These are phyloP conservation scores for Apiospora rasikravindrae DNA, from an alignment of 2,329 filamentous ascomycete species.

Conservation along the genomic window DNA sequence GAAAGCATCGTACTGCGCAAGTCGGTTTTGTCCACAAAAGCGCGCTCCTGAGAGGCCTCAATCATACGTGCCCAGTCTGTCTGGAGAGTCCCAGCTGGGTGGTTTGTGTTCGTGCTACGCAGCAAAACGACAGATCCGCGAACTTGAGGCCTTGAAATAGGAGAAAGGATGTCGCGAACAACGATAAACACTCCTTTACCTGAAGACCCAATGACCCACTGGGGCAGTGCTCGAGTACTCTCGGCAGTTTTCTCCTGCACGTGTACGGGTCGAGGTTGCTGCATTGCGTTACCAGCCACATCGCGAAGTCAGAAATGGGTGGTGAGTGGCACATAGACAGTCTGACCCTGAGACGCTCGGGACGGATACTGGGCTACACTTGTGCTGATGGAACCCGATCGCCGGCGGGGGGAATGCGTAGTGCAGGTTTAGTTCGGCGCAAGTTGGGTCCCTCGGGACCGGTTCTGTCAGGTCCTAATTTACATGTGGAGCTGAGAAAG, in stretches of 20 bases:
- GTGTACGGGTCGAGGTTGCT: neutral
- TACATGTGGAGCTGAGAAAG: neutral
- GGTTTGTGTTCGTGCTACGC: neutral
- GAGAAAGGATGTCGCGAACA: neutral
- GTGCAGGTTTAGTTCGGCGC: neutral
- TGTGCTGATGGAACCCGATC: neutral
- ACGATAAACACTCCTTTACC: neutral
- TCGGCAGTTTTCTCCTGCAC: neutral
- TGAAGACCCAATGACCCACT: neutral
- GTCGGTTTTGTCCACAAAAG: neutral
- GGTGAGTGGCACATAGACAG: neutral
- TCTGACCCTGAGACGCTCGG: neutral
- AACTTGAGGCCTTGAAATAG: neutral
- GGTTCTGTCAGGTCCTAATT: conserved; percentile 12
- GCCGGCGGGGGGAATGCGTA: neutral
- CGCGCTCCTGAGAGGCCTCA: neutral
- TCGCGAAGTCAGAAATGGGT: neutral
- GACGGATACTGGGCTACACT: conserved; percentile 5
- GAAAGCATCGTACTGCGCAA: no score
- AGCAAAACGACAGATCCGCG: neutral
- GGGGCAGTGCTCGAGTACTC: neutral
- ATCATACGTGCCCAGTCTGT: neutral
- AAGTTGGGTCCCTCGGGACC: conserved; percentile 5
- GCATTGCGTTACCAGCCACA: neutral
- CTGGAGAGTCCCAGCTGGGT: neutral